Base-by-base conservation (phyloP, 192 early-diverging fungal genomes). In the Gryganskiella cystojenkinii region DNA sequence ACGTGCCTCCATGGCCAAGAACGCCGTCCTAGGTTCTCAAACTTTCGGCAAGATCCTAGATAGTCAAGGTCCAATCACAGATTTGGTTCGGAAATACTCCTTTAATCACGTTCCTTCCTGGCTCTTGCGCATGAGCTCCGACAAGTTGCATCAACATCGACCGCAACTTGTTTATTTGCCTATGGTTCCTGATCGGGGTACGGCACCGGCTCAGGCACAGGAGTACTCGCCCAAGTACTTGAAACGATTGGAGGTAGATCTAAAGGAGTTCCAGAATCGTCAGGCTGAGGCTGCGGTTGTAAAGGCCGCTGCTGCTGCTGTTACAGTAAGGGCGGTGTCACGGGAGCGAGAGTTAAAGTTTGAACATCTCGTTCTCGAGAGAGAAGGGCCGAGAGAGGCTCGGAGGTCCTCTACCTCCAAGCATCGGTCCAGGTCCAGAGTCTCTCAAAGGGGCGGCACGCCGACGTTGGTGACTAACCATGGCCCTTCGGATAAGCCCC, bases 201-300 rank as follows among this genome's bases (percentile, higher is more conserved):
- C 47, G 5, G 67, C 59, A 34, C 64, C 58, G n/a, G 65, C 74
- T 4, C 43, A 63, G 15, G 37, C 31, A 6, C 74, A 78, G 45
- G 47, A 69, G n/a, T 78, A 78, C 33, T 78, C 74, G 28, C 55
- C 60, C n/a, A 54, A 50, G 24, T 78, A 78, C 7, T 22, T 78
- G 20, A 45, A 40, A 6, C 35, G 40, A 20, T 30, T 67, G 4
- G 57, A 15, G 13, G 35, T 8, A 0, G 65, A 56, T n/a, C 35
- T 37, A 8, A 27, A 54, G 31, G 53, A 35, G 1, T 22, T 24
- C 17, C 25, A 56, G 15, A 45, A 63, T 10, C 57, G 37, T 7
- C 34, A 51, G 10, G 19, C 19, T n/a, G 15, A 45, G 44, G 8
- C 20, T 40, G 30, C 44, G 3, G 46, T 42, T 19, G 37, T 13